Conservation (phyloP, 139 green algal genomes). For the Diplosphaera chodatii region DNA sequence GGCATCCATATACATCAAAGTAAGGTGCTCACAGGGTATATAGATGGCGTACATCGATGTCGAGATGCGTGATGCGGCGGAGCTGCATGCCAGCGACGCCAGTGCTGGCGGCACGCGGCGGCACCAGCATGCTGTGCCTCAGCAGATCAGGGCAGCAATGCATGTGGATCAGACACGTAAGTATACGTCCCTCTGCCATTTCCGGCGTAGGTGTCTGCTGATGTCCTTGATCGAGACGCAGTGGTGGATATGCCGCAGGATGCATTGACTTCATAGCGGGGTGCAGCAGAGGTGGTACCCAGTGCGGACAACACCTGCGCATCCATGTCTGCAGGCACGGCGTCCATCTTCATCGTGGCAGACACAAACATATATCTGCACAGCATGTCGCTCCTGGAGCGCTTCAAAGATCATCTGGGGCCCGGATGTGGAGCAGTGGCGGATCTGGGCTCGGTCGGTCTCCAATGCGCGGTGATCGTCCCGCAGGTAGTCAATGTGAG, state of each 20-base stretch:
- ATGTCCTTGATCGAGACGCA: too few relatives aligned
- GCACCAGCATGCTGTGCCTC: neutral
- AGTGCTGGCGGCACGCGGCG: too few relatives aligned
- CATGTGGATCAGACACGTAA: neutral
- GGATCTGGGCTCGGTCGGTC: neutral
- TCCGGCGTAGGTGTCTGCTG: neutral
- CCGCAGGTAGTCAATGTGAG: neutral
- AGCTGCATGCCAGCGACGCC: neutral
- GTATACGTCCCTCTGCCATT: neutral
- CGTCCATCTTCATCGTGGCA: neutral
- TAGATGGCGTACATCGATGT: too few relatives aligned
- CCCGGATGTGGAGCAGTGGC: neutral
- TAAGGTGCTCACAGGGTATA: too few relatives aligned
- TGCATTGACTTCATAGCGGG: too few relatives aligned
- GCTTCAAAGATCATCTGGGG: neutral
- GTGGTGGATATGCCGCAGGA: too few relatives aligned
- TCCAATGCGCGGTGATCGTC: neutral
- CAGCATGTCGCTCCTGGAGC: neutral
- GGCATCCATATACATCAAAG: too few relatives aligned
- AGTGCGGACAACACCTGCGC: too few relatives aligned
- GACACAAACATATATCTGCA: neutral
- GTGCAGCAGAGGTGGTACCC: too few relatives aligned
- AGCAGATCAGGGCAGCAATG: neutral
- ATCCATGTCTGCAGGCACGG: neutral
- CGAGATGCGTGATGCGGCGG: neutral